phyloP scores from a whole-genome alignment of 2,329 filamentous ascomycete genomes.

The Pestalotiopsis sp. region DNA sequence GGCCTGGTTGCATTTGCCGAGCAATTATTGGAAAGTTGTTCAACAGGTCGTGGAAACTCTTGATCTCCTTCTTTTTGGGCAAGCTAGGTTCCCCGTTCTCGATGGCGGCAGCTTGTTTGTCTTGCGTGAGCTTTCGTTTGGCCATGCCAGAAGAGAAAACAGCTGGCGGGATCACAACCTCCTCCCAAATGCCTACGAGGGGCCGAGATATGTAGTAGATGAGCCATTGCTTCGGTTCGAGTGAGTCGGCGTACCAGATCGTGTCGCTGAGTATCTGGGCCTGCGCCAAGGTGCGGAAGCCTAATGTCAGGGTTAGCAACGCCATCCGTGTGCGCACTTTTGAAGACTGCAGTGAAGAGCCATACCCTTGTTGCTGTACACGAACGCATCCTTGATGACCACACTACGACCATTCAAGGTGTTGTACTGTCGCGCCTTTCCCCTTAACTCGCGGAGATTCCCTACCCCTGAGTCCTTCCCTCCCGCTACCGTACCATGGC shows the following conservation, averaged over 20 bases:
- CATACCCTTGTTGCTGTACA: constrained; percentile 95
- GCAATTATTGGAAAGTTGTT: constrained; percentile 95
- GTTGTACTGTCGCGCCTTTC: constrained; percentile 91
- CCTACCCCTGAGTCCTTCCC: constrained; percentile 56
- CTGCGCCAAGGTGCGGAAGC: constrained; percentile 90
- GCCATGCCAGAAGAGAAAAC: constrained; percentile 50
- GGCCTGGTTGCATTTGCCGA: constrained; percentile 88
- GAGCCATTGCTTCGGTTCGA: constrained; percentile 91
- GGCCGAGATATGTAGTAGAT: constrained; percentile 95
- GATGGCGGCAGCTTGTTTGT: constrained; percentile 37
- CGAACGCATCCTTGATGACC: constrained; percentile 87
- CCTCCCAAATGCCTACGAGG: constrained; percentile 80
- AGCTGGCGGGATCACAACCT: constrained; percentile 72
- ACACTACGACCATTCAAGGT: constrained; percentile 93
- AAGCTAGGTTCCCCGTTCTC: constrained; percentile 48
- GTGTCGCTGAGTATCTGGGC: constrained; percentile 83
- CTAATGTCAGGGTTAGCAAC: constrained; percentile 47
- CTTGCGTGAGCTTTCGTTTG: constrained; percentile 39
- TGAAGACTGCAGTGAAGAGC: not conserved
- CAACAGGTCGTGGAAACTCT: constrained; percentile 85
- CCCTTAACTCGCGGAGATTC: constrained; percentile 81
- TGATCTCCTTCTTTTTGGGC: constrained; percentile 85
- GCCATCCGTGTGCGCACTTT: not conserved
- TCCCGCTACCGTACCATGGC: constrained; percentile 49
- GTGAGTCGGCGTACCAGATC: constrained; percentile 86